A percentile compares a stretch with the other conserved stretches of the same genome.
phyloP scores from a whole-genome alignment of 805 yeast species.

The Yarrowia sp. region DNA sequence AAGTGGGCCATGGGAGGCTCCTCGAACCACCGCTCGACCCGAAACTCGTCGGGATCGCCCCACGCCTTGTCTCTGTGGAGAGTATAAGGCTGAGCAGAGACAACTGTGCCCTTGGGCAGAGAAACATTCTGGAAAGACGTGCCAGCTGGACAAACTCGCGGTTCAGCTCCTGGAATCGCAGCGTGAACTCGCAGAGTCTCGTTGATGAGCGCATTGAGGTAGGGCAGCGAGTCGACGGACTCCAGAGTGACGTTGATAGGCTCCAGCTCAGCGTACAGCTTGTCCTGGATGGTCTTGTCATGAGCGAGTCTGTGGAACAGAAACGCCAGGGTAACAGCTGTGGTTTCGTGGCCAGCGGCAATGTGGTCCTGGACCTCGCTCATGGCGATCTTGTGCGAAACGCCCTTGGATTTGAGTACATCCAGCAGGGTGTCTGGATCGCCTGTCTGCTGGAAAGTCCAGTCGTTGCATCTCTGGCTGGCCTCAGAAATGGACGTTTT shows the following conservation, averaged over 20 bases:
- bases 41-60: background rate
- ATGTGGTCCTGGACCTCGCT: constrained; percentile 60
- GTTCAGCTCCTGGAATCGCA: constrained; percentile 11
- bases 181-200: constrained; percentile 8
- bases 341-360: constrained; percentile 77
- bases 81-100: constrained; percentile 2
- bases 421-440: background rate
- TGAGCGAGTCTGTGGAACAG: constrained; percentile 47
- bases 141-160: constrained; percentile 1
- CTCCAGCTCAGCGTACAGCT: constrained; percentile 4
- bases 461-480: constrained; percentile 1
- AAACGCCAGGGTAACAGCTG: constrained; percentile 63
- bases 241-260: background rate
- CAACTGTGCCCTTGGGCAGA: background rate
- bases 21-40: constrained; percentile 44
- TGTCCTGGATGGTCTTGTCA: background rate
- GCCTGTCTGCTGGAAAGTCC: constrained; percentile 10
- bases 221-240: background rate
- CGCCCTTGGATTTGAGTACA: constrained; percentile 28
- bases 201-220: background rate
- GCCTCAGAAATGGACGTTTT: constrained; percentile 1
- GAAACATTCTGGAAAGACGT: background rate
- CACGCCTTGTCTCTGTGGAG: constrained; percentile 2
- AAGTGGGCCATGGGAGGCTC: constrained; percentile 46
- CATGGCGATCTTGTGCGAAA: constrained; percentile 41